Conservation (phyloP, 345 rosid genomes). For the Eucalyptus lansdowneana region DNA sequence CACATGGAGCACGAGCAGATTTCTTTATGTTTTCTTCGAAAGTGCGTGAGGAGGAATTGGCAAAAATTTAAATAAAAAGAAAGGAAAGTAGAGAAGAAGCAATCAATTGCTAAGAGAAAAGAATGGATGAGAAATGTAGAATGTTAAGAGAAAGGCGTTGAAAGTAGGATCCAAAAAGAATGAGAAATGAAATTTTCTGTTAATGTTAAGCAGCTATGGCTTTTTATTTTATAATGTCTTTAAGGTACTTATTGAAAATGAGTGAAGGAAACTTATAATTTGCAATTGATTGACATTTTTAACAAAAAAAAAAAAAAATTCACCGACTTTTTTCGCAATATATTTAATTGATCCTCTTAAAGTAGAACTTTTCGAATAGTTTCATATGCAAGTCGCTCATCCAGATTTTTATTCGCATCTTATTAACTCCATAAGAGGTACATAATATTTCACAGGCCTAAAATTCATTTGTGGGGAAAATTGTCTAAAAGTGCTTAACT, state of each 20-base stretch:
- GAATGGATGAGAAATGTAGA: background rate
- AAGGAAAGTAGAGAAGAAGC: background rate
- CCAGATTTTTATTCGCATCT: background rate
- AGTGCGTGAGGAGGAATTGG: background rate
- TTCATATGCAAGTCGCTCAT: background rate
- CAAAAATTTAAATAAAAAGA: background rate
- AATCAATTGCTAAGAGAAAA: background rate
- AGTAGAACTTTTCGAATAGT: background rate
- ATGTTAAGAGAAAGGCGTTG: background rate
- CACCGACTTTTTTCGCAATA: background rate
- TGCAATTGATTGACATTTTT: background rate
- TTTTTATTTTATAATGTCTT: background rate
- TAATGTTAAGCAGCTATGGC: too few relatives aligned
- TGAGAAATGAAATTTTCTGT: background rate
- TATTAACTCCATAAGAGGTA: background rate
- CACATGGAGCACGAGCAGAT: background rate
- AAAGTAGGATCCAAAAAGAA: background rate
- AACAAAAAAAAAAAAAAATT: background rate
- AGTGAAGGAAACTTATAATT: background rate
- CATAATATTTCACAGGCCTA: background rate
- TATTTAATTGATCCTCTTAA: background rate
- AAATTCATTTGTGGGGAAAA: background rate
- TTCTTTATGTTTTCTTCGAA: background rate
- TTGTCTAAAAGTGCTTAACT: background rate
- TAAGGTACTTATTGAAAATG: background rate